Evolutionary conservation across 306 rosid species (phyloP), one percentile per base, ranked within the genome.

Genomic region (Cucumis cinereus): DNA sequence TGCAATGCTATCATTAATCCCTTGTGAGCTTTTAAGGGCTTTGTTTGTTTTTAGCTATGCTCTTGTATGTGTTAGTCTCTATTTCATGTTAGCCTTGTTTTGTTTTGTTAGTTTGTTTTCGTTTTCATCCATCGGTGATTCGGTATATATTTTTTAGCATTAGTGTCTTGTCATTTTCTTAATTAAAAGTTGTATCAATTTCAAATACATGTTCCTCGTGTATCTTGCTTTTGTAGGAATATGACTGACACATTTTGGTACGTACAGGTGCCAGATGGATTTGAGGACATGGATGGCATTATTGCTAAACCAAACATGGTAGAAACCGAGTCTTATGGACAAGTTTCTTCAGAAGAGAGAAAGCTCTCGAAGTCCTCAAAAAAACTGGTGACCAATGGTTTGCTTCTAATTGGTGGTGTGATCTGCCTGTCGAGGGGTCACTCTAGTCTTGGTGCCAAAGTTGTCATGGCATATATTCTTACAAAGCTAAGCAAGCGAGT

Each of bases 401-500:
- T 94, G 76, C 79, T 94, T 83, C 84, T 94, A 59, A 63, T 92
- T 0, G 97, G 97, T 54, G 99, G 97, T 75, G 87, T 79, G 20
- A 76, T 92, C 77, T 94, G 89, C 81, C 76, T 94, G 49, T 85
- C 95, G 57, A 87, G 95, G 22, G 92, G 90, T 76, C 91, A 84
- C 84, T 86, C 96, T 77, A 89, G 96, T 81, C 90, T 94, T 24
- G 93, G 96, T 26, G 97, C 93, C 47, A 92, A 94, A 87, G 97
- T 92, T 76, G 99, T 81, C 47, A 45, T 89, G 84, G 96, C 90
- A 11, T 94, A 81, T 85, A 76, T 94, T 75, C 58, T 89, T 74
- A 80, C 87, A 56, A 94, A 91, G 80, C 87, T 92, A 52, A 67
- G 85, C 33, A 91, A 87, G 82, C 89, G 80, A 33, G 55, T 77